Evolutionary conservation across 352 stramenopile genomes (phyloP).

Genomic region (Phytophthora gonapodyides): DNA sequence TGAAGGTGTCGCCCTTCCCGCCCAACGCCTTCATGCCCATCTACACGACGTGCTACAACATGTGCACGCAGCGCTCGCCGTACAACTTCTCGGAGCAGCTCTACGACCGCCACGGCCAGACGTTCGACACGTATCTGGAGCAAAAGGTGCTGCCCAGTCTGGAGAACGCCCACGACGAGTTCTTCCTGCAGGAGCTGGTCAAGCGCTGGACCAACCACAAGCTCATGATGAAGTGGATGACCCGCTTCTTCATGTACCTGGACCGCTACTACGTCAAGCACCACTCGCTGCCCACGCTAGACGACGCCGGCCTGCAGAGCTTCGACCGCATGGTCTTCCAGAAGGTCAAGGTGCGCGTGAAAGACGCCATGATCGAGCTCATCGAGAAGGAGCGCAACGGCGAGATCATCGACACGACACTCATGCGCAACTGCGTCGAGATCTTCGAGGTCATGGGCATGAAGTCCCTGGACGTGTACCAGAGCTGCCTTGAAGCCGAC

Average conservation of each 20-base stretch:
- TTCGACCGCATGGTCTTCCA: slow-evolving; percentile 87
- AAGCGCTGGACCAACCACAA: slow-evolving; percentile 99
- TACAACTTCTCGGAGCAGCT: slow-evolving; percentile 99
- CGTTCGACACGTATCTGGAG: slow-evolving; percentile 88
- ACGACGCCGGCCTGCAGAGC: slow-evolving; percentile 88
- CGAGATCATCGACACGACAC: slow-evolving; percentile 96
- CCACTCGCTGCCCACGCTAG: slow-evolving; percentile 96
- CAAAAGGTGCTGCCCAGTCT: slow-evolving; percentile 91
- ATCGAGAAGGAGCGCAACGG: slow-evolving; percentile 98
- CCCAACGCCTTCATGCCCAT: slow-evolving; percentile 89
- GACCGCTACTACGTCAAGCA: slow-evolving; percentile 98
- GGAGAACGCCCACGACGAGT: slow-evolving; percentile 90
- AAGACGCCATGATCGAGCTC: slow-evolving; percentile 93
- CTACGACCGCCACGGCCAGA: slow-evolving; percentile 96
- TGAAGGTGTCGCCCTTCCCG: slow-evolving; percentile 81
- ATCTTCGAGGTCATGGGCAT: slow-evolving; percentile 99
- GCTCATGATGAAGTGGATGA: slow-evolving; percentile 99
- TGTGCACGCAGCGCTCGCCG: slow-evolving; percentile 99
- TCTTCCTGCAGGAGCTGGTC: slow-evolving; percentile 97
- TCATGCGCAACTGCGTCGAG: slow-evolving; percentile 97
- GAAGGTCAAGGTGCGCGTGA: slow-evolving; percentile 82
- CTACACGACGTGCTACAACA: slow-evolving; percentile 97
- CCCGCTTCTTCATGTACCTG: slow-evolving; percentile 99
- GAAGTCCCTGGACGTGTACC: slow-evolving; percentile 97
- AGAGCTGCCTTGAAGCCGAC: slow-evolving; percentile 93